Evolutionary conservation across 2,329 filamentous ascomycete genomes (phyloP).

Genomic region (Biscogniauxia marginata): DNA sequence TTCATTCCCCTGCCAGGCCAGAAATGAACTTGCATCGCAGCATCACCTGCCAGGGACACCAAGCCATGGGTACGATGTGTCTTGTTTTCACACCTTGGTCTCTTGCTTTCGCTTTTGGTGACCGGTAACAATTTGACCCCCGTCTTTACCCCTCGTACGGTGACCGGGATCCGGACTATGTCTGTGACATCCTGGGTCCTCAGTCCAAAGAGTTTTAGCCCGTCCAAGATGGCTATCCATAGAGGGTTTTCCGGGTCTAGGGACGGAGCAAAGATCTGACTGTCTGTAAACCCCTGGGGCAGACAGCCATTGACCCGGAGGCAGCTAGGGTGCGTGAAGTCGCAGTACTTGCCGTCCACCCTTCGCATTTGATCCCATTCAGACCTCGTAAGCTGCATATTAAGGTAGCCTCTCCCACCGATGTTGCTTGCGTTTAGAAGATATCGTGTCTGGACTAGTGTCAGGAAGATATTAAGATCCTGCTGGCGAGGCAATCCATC

Average conservation of each 20-base stretch:
- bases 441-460: constrained; percentile 37
- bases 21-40: constrained; percentile 38
- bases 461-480: constrained; percentile 37
- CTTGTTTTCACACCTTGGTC: constrained; percentile 26
- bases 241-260: constrained; percentile 29
- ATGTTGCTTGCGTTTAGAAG: constrained; percentile 36
- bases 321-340: constrained; percentile 35
- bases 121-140: constrained; percentile 32
- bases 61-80: constrained; percentile 32
- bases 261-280: constrained; percentile 34
- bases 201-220: constrained; percentile 38
- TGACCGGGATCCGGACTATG: constrained; percentile 36
- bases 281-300: constrained; percentile 30
- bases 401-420: constrained; percentile 35
- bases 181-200: constrained; percentile 37
- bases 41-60: constrained; percentile 36
- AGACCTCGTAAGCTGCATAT: constrained; percentile 37
- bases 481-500: constrained; percentile 35
- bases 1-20: constrained; percentile 38
- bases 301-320: constrained; percentile 29
- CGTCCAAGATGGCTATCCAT: constrained; percentile 36
- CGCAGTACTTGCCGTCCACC: constrained; percentile 32
- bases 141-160: constrained; percentile 35
- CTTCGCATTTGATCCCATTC: constrained; percentile 37
- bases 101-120: no score